phyloP scores from a whole-genome alignment of 2,329 filamentous ascomycete genomes.

The Alternaria sp. region DNA sequence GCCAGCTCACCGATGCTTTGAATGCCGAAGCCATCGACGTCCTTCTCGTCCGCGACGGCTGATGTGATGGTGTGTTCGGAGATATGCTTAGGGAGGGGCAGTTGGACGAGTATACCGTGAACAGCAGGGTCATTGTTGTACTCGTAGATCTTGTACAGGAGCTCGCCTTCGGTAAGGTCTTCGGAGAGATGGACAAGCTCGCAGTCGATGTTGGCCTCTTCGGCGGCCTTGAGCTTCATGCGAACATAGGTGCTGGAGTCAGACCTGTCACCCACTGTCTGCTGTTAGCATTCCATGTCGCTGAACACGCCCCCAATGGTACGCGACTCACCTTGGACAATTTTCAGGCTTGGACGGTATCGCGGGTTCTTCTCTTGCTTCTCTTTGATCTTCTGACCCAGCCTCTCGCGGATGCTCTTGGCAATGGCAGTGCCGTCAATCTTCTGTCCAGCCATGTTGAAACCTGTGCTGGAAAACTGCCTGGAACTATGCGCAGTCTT shows the following conservation, averaged over 20 bases:
- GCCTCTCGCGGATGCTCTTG: conserved; percentile 83
- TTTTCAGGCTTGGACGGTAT: conserved; percentile 89
- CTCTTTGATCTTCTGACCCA: conserved; percentile 81
- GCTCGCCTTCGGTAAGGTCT: conserved; percentile 80
- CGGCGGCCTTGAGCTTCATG: conserved; percentile 98
- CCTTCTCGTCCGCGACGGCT: conserved; percentile 90
- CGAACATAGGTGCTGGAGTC: conserved; percentile 98
- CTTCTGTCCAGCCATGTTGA: conserved; percentile 83
- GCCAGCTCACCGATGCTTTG: conserved; percentile 96
- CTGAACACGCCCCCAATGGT: conserved; percentile 8
- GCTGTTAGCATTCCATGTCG: conserved; percentile 11
- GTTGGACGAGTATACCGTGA: conserved; percentile 92
- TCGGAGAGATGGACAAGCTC: conserved; percentile 85
- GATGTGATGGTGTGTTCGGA: conserved; percentile 92
- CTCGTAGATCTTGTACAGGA: conserved; percentile 79
- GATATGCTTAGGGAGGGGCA: conserved; percentile 88
- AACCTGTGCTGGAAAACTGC: conserved; percentile 61
- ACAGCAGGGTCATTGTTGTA: conserved; percentile 88
- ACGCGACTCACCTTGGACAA: conserved; percentile 79
- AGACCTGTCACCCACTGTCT: conserved; percentile 83
- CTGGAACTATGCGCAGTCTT: conserved; percentile 17
- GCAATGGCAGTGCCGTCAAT: conserved; percentile 97
- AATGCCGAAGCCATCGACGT: conserved; percentile 96
- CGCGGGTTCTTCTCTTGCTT: conserved; percentile 84
- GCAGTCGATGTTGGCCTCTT: conserved; percentile 92